These are phyloP conservation scores for Ophiostoma tasmaniense DNA, from an alignment of 2,329 filamentous ascomycete genomes.

Conservation along the genomic window DNA sequence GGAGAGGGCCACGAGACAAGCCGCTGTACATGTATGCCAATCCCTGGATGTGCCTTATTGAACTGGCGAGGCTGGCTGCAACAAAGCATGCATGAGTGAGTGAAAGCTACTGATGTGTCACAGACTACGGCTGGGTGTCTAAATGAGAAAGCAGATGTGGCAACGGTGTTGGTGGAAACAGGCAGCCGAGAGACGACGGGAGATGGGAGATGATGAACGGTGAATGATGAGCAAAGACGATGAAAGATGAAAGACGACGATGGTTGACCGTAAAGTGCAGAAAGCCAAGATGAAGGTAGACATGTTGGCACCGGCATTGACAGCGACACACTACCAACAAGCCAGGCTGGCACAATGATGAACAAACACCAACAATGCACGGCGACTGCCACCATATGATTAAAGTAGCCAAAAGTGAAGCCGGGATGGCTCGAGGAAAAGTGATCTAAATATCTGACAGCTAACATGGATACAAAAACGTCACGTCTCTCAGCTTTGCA, in stretches of 20 bases:
- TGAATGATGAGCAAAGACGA: too few relatives aligned
- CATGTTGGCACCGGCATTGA: background rate
- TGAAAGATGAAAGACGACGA: background rate
- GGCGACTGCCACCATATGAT: background rate
- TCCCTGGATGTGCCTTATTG: background rate
- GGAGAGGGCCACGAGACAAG: too few relatives aligned
- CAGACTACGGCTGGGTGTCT: background rate
- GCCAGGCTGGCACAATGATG: too few relatives aligned
- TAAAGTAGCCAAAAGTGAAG: too few relatives aligned
- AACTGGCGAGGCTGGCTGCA: background rate
- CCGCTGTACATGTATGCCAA: background rate
- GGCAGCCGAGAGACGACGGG: background rate
- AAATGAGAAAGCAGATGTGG: background rate
- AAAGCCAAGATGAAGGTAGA: background rate
- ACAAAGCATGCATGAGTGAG: background rate
- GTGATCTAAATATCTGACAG: too few relatives aligned
- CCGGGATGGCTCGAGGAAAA: too few relatives aligned
- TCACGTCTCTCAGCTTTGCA: too few relatives aligned
- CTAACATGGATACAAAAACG: too few relatives aligned
- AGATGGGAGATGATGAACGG: background rate
- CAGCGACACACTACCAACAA: background rate
- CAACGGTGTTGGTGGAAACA: background rate
- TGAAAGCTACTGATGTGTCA: background rate
- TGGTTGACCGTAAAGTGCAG: background rate
- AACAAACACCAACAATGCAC: background rate